Evolutionary conservation across 768 basidiomycete species (phyloP), one percentile per base, ranked within the genome.

Genomic region (Leccinum rimulosum): DNA sequence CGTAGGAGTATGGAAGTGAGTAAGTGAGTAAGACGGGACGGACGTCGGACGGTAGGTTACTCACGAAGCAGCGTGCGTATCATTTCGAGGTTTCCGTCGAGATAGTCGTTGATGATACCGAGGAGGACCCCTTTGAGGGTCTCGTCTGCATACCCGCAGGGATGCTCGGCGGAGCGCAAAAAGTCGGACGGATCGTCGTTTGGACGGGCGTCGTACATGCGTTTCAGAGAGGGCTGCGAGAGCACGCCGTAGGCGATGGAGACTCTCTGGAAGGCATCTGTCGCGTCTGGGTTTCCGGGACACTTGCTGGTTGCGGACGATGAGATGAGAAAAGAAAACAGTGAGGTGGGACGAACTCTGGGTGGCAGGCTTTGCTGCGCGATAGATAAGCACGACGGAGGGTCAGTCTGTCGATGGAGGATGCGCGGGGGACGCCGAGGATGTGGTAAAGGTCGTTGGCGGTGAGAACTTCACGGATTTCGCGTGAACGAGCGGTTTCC

Each of bases 71-170:
- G 73, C 1, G 84, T 84, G 56, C 89, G 82, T 67, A 93, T 86
- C 70, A 92, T 84, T 69, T 93, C 90, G n/a, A 94, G 76, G 73
- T 94, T 92, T 6, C 92, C 93, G 56, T 93, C 89, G 49, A 94
- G 72, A 63, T 93, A 90, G 66, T 95, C 93, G 60, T 84, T 86
- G 69, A 93, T 84, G 11, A 92, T 85, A 28, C 85, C 83, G 33
- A 90, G 69, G 35, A 94, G 75, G 17, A 93, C 91, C 55, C 84
- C 81, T 52, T 85, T 79, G 56, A 95, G 83, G 2, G 93, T 94
- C 65, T 94, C 89, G 59, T 95, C 89, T 1, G 89, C 88, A 57
- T 85, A 77, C 36, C 78, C 77, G 33, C 77, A 73, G 22, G 85
- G 77, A 38, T 77, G 77, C 43, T 45, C 43, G 8, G 85, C 19